Base-by-base conservation (phyloP, 2,329 filamentous ascomycete genomes). In the Fusarium sp. region DNA sequence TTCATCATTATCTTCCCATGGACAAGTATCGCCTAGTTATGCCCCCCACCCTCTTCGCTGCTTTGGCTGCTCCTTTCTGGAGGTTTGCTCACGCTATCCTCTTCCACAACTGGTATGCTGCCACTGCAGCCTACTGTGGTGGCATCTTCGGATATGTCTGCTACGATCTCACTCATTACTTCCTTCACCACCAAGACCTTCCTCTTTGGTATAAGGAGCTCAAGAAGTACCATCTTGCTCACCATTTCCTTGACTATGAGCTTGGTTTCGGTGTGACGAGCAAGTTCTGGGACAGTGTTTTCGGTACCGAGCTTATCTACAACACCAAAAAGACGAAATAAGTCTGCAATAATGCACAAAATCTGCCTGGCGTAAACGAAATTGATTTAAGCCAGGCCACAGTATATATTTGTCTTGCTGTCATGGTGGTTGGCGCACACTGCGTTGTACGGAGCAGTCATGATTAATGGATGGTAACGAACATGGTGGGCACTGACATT, bases 1-100 rank as follows among this genome's bases (percentile, higher is more conserved):
- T 99, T 70, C 96, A 99, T 79, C 96, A 99, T 82, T 99, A 98
- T 82, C 88, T 99, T 7, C 96, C 96, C n/a, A 98, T 99, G 96
- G 96, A 99, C 84, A 95, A 92, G 79, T 95, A 97, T 77, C 91
- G 96, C 67, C 91, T 99, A 13, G 96, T 99, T 72, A 98, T 99
- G 96, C 96, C 96, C 2, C 96, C 96, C 0, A 89, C 93, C 0
- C 86, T 99, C 6, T 98, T 99, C 79, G 69, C 95, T 27, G 87
- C 89, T 15, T 90, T 99, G 23, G 95, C 95, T 9, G 87, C 88
- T 1, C 96, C 96, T 0, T 98, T 98, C 85, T 99, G 93, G 92
- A 93, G 93, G 81, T 85, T 99, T 54, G 93, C 96, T 0, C 95
- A 98, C 75, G 75, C 86, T 4, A 78, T 98, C 59, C 94, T 99